These are phyloP conservation scores for Diaporthe ilicicola DNA, from an alignment of 2,329 filamentous ascomycete species.

Conservation along the genomic window DNA sequence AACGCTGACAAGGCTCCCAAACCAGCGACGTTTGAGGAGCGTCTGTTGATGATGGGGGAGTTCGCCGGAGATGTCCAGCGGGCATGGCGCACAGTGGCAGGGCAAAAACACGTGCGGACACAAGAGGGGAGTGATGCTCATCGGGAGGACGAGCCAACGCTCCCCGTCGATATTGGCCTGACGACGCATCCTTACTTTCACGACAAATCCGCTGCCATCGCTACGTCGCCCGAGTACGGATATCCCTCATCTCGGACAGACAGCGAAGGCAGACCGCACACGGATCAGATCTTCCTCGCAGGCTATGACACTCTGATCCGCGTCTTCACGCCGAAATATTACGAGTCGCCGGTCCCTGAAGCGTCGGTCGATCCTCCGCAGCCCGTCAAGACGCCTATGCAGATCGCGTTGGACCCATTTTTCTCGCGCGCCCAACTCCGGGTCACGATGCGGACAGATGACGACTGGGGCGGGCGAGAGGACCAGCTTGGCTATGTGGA, in stretches of 20 bases:
- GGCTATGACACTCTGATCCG: slow-evolving; percentile 81
- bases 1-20: slow-evolving; percentile 74
- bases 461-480: slow-evolving; percentile 65
- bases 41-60: slow-evolving; percentile 75
- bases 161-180: slow-evolving; percentile 71
- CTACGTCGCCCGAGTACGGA: slow-evolving; percentile 52
- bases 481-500: slow-evolving; percentile 65
- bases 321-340: slow-evolving; percentile 78
- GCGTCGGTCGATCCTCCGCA: background rate
- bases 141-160: slow-evolving; percentile 12
- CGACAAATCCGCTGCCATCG: slow-evolving; percentile 72
- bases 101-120: background rate
- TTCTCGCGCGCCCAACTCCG: slow-evolving; percentile 68
- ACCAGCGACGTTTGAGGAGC: slow-evolving; percentile 72
- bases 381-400: slow-evolving; percentile 49
- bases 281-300: slow-evolving; percentile 72
- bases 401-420: slow-evolving; percentile 67
- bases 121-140: background rate
- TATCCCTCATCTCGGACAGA: background rate
- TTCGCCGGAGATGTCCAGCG: slow-evolving; percentile 66
- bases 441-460: slow-evolving; percentile 70
- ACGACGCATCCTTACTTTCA: slow-evolving; percentile 79
- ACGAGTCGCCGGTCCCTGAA: slow-evolving; percentile 48
- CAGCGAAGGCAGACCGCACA: slow-evolving; percentile 21
- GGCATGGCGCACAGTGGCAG: slow-evolving; percentile 28